Conservation (phyloP, 78 protist genomes). For the Monocercomonoides exilis region DNA sequence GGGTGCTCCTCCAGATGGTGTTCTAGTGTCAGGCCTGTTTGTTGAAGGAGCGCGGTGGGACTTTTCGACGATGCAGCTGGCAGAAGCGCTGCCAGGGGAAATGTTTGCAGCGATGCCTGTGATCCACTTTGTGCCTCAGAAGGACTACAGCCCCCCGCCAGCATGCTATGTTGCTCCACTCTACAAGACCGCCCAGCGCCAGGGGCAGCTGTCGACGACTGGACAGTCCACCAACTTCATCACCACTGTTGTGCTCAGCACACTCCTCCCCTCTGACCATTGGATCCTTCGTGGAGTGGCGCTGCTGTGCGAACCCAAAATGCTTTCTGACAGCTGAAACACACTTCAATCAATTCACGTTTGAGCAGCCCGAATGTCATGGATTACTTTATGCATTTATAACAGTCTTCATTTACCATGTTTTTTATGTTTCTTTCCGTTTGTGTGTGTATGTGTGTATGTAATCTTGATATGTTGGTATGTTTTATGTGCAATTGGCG, state of each 20-base stretch:
- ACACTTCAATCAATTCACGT: too few species aligned
- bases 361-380: too few species aligned
- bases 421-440: too few species aligned
- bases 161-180: not conserved
- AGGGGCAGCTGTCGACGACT: slow-evolving; percentile 16
- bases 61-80: not conserved
- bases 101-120: not conserved
- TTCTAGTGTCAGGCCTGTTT: slow-evolving; percentile 17
- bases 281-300: slow-evolving; percentile 3
- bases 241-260: not conserved
- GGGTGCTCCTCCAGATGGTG: too few species aligned
- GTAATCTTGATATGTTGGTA: too few species aligned
- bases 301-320: not conserved
- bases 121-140: not conserved
- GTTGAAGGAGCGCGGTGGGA: slow-evolving; percentile 32
- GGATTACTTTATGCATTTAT: too few species aligned
- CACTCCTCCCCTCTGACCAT: not conserved
- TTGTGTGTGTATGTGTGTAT: too few species aligned
- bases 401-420: too few species aligned
- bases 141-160: not conserved
- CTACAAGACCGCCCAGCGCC: not conserved
- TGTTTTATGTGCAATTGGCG: too few species aligned
- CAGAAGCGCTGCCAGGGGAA: not conserved
- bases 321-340: too few species aligned
- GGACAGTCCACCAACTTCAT: too few species aligned